A percentile compares a stretch with the other conserved stretches of the same genome.
These are phyloP conservation scores for Fraxinus pennsylvanica DNA, from an alignment of 257 asterid genomes.

Conservation along the genomic window DNA sequence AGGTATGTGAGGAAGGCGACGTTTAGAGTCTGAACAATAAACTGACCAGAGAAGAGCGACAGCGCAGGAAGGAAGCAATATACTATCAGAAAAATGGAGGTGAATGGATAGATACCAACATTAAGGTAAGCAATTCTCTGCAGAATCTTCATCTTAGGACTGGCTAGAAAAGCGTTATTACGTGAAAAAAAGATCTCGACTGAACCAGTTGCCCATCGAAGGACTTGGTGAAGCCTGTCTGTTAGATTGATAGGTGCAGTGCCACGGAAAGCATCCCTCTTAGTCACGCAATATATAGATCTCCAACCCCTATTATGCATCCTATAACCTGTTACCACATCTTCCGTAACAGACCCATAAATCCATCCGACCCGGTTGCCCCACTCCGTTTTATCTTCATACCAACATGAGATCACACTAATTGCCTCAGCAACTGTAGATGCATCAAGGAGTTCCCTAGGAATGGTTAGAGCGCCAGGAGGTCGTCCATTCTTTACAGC, in stretches of 20 bases:
- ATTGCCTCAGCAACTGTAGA: slow-evolving; percentile 78
- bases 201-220: slow-evolving; percentile 83
- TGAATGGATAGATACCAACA: slow-evolving; percentile 76
- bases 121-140: slow-evolving; percentile 77
- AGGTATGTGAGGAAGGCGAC: slow-evolving; percentile 67
- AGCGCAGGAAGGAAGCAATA: slow-evolving; percentile 81
- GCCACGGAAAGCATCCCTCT: slow-evolving; percentile 78
- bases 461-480: slow-evolving; percentile 63
- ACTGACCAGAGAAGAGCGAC: slow-evolving; percentile 74
- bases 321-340: slow-evolving; percentile 74
- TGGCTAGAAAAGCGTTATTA: slow-evolving; percentile 65
- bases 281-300: slow-evolving; percentile 78
- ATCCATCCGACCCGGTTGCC: slow-evolving; percentile 83
- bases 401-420: slow-evolving; percentile 81
- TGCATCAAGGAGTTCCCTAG: slow-evolving; percentile 70
- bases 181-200: slow-evolving; percentile 80
- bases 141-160: slow-evolving; percentile 58
- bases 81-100: slow-evolving; percentile 66
- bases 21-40: slow-evolving; percentile 60
- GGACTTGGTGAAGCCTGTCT: slow-evolving; percentile 80
- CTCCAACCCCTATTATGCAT: slow-evolving; percentile 86
- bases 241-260: slow-evolving; percentile 79
- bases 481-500: slow-evolving; percentile 68
- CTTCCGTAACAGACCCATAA: slow-evolving; percentile 80
- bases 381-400: slow-evolving; percentile 81